Evolutionary conservation across 495 filamentous ascomycete genomes (phyloP).

Genomic region (Xylaria acuta): DNA sequence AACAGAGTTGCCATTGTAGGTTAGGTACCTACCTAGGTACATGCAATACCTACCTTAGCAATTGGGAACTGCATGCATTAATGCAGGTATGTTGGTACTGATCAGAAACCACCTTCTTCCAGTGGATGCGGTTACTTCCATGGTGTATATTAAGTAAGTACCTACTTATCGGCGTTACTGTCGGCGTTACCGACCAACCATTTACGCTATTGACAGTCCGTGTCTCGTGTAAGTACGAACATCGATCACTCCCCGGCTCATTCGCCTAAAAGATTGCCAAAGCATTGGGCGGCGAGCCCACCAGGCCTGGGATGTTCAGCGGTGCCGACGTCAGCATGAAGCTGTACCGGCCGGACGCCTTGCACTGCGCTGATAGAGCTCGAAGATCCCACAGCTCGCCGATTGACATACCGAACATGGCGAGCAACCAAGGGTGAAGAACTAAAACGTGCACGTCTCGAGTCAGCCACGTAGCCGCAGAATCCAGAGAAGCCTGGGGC

Average conservation of each 20-base stretch:
- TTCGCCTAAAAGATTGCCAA: conserved; percentile 58
- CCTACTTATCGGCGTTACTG: background rate
- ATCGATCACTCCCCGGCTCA: background rate
- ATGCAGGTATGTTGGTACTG: too few species aligned
- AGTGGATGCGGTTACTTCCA: too few species aligned
- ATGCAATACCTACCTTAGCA: too few species aligned
- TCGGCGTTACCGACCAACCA: background rate
- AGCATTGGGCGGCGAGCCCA: conserved; percentile 56
- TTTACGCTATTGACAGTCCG: background rate
- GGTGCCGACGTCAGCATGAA: conserved; percentile 72
- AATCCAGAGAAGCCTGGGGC: too few species aligned
- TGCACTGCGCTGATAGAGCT: conserved; percentile 56
- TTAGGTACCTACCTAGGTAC: background rate
- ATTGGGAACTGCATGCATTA: too few species aligned
- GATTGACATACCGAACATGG: conserved; percentile 68
- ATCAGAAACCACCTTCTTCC: too few species aligned
- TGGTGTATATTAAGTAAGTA: too few species aligned
- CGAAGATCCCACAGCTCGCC: conserved; percentile 70
- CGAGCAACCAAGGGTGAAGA: conserved; percentile 69
- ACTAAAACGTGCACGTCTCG: conserved; percentile 36
- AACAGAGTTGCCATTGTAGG: too few species aligned
- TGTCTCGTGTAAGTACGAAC: too few species aligned
- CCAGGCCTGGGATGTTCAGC: conserved; percentile 62
- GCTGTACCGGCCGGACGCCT: conserved; percentile 63
- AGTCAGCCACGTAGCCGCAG: conserved; percentile 5